Evolutionary conservation across 495 filamentous ascomycete species (phyloP).

Genomic region (Glonium stellatum): DNA sequence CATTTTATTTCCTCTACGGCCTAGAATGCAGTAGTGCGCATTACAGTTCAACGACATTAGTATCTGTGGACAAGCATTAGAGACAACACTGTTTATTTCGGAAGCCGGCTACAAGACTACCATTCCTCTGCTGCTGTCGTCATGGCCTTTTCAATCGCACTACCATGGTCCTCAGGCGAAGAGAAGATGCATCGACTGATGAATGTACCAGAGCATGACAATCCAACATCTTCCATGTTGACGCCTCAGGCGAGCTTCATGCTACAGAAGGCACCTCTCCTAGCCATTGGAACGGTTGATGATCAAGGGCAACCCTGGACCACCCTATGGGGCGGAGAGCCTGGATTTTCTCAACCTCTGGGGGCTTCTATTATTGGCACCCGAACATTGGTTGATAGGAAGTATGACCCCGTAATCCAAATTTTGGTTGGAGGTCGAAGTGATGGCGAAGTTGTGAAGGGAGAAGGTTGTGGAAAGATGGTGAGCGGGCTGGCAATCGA

Average conservation of each 20-base stretch:
- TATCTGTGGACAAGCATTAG: neutral
- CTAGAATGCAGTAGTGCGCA: neutral
- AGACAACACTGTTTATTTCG: neutral
- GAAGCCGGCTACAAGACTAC: too few relatives aligned
- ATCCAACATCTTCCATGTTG: conserved; percentile 56
- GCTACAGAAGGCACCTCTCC: conserved; percentile 51
- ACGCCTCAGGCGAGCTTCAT: conserved; percentile 47
- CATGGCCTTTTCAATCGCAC: conserved; percentile 42
- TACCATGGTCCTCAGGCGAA: conserved; percentile 51
- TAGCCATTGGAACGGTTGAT: conserved; percentile 67
- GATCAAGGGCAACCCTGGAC: conserved; percentile 60
- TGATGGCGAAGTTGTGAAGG: conserved; percentile 39
- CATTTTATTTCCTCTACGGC: neutral
- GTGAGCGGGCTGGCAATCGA: conserved; percentile 61
- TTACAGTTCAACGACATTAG: too few relatives aligned
- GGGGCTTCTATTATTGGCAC: conserved; percentile 53
- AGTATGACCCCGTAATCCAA: conserved; percentile 58
- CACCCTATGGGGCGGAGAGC: conserved; percentile 64
- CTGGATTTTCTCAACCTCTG: conserved; percentile 55
- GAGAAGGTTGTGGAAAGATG: conserved; percentile 37
- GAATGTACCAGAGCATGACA: conserved; percentile 43
- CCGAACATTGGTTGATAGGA: conserved; percentile 49
- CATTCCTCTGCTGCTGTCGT: too few relatives aligned
- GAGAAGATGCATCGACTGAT: conserved; percentile 43
- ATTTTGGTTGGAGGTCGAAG: conserved; percentile 42